Evolutionary conservation across 2,329 filamentous ascomycete genomes (phyloP).

Genomic region (Cladosporium sp.): DNA sequence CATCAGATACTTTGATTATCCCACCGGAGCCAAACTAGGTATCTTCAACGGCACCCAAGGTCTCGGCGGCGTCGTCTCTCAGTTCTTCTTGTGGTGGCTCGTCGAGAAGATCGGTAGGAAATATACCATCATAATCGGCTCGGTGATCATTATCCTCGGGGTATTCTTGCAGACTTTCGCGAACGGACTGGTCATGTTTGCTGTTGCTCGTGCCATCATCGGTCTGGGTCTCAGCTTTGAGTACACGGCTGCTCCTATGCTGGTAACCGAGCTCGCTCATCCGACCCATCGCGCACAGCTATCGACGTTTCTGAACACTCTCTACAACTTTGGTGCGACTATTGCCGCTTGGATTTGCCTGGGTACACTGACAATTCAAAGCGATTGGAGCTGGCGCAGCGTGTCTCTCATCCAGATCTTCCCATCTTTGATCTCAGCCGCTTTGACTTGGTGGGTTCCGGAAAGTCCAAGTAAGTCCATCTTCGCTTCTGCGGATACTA

Average conservation of each 20-base stretch:
- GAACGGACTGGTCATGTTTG: constrained; percentile 44
- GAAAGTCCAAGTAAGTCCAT: constrained; percentile 43
- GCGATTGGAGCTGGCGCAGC: constrained; percentile 52
- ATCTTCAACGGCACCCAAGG: constrained; percentile 48
- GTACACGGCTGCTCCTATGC: constrained; percentile 37
- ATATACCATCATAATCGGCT: constrained; percentile 47
- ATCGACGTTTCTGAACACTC: constrained; percentile 46
- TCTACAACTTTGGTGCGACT: constrained; percentile 46
- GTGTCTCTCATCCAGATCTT: constrained; percentile 54
- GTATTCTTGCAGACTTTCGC: constrained; percentile 43
- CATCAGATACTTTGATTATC: constrained; percentile 34
- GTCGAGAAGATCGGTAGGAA: constrained; percentile 49
- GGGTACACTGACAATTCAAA: constrained; percentile 42
- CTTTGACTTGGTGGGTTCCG: constrained; percentile 52
- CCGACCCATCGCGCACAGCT: constrained; percentile 48
- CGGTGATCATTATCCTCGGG: constrained; percentile 45
- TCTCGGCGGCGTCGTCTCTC: constrained; percentile 46
- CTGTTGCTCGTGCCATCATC: constrained; percentile 38
- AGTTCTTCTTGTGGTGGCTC: constrained; percentile 47
- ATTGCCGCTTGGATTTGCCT: constrained; percentile 49
- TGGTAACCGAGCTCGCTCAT: constrained; percentile 42
- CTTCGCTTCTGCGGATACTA: too few relatives aligned
- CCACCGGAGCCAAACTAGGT: constrained; percentile 37
- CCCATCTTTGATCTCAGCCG: constrained; percentile 46
- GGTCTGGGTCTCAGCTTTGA: constrained; percentile 30